These are phyloP conservation scores for Ustilago sp. DNA, from an alignment of 1,284 basidiomycete genomes.

Conservation along the genomic window DNA sequence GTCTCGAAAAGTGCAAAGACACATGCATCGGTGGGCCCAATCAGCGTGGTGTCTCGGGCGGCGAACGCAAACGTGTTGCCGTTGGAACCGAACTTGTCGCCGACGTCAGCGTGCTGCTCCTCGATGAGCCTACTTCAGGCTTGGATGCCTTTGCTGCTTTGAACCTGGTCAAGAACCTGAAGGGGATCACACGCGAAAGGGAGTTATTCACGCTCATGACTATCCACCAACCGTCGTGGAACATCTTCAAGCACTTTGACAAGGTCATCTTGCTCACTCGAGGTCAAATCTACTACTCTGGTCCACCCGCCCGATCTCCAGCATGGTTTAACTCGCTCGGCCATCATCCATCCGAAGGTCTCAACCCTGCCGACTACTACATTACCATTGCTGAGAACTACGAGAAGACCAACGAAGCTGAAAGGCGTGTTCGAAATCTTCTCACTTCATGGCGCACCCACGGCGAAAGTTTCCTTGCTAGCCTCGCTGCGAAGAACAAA, in stretches of 20 bases:
- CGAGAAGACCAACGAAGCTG: constrained; percentile 52
- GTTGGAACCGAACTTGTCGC: constrained; percentile 47
- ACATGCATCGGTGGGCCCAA: constrained; percentile 50
- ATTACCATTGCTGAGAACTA: constrained; percentile 52
- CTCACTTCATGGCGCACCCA: constrained; percentile 43
- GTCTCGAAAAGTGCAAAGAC: constrained; percentile 50
- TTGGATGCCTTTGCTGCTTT: constrained; percentile 53
- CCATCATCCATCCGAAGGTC: constrained; percentile 33
- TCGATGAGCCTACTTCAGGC: constrained; percentile 59
- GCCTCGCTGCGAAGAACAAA: constrained; percentile 1
- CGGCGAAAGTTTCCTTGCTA: constrained; percentile 19
- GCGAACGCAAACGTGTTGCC: constrained; percentile 57
- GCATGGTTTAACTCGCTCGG: constrained; percentile 43
- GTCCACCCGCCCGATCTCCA: constrained; percentile 40
- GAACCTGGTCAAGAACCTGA: constrained; percentile 51
- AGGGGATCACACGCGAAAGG: constrained; percentile 41
- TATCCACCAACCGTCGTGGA: constrained; percentile 59
- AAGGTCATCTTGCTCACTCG: constrained; percentile 49
- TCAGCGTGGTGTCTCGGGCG: constrained; percentile 56
- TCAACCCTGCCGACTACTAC: constrained; percentile 56
- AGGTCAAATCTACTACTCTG: constrained; percentile 53
- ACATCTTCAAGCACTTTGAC: constrained; percentile 57
- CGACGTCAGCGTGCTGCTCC: constrained; percentile 48
- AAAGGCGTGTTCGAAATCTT: constrained; percentile 38
- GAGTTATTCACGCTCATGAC: constrained; percentile 52